Evolutionary conservation across 352 stramenopile species (phyloP).

Genomic region (Pythium sp.): DNA sequence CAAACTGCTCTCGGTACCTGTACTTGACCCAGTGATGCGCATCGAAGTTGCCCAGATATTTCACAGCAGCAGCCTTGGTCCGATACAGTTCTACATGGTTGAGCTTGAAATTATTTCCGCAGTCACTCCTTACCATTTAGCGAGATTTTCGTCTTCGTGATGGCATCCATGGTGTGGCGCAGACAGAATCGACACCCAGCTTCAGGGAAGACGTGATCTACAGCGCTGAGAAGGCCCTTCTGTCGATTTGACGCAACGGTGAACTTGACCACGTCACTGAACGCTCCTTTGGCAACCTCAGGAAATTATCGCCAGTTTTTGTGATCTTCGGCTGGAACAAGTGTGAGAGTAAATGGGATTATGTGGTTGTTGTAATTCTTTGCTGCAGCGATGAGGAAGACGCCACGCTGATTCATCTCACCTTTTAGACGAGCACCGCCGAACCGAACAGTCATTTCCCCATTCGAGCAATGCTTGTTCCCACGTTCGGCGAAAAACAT

Average conservation of each 20-base stretch:
- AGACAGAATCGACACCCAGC: background rate
- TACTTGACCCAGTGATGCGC: slow-evolving; percentile 22
- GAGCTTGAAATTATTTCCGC: background rate
- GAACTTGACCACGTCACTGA: background rate
- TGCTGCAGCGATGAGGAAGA: slow-evolving; percentile 16
- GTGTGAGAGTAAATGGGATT: slow-evolving; percentile 10
- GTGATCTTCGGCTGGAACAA: slow-evolving; percentile 22
- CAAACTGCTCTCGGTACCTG: slow-evolving; percentile 12
- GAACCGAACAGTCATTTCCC: background rate
- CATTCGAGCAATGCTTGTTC: too few species aligned
- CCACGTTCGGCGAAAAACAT: too few species aligned
- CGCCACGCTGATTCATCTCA: slow-evolving; percentile 18
- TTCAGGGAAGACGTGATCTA: background rate
- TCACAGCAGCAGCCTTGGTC: background rate
- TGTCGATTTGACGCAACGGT: background rate
- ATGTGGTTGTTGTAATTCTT: slow-evolving; percentile 29
- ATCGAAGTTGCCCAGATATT: slow-evolving; percentile 12
- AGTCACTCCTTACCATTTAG: background rate
- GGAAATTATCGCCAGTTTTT: slow-evolving; percentile 27
- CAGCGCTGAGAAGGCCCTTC: background rate
- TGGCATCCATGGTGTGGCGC: background rate
- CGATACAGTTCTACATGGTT: background rate
- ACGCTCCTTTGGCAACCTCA: background rate
- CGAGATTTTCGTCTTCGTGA: background rate
- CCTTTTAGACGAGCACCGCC: slow-evolving; percentile 27